A percentile compares a stretch with the other conserved stretches of the same genome.
These are phyloP conservation scores for Fusarium sp. DNA, from an alignment of 2,329 filamentous ascomycete genomes.

Conservation along the genomic window DNA sequence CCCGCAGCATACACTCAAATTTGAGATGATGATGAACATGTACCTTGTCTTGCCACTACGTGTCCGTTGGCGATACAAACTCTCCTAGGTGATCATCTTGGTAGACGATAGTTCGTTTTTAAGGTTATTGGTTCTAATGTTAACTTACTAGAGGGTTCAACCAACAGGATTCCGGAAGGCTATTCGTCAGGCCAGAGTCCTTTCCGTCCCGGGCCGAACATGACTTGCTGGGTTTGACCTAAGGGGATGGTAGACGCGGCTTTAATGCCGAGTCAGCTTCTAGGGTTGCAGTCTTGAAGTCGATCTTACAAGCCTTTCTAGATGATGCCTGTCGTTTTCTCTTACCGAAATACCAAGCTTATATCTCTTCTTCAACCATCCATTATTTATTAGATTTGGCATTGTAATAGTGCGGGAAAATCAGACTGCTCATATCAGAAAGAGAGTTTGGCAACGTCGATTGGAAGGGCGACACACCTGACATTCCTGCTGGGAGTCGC, in stretches of 20 bases:
- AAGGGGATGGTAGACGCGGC: accelerated
- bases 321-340: too few species aligned
- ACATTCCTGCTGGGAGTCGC: not conserved
- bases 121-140: not conserved
- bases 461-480: not conserved
- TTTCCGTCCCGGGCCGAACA: not conserved
- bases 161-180: not conserved
- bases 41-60: too few species aligned
- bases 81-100: accelerated
- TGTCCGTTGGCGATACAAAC: not conserved
- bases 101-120: not conserved
- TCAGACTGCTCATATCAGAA: too few species aligned
- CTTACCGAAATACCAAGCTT: accelerated
- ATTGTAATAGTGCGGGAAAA: not conserved
- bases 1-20: not conserved
- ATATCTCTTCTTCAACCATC: accelerated
- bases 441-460: not conserved
- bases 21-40: not conserved
- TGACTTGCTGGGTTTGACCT: not conserved
- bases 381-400: accelerated
- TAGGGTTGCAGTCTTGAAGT: not conserved
- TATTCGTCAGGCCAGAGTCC: not conserved
- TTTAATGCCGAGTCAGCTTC: not conserved
- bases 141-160: not conserved
- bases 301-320: not conserved